Evolutionary conservation across 2,329 filamentous ascomycete species (phyloP), one percentile per base, ranked within the genome.

Genomic region (Diaporthe australafricana): DNA sequence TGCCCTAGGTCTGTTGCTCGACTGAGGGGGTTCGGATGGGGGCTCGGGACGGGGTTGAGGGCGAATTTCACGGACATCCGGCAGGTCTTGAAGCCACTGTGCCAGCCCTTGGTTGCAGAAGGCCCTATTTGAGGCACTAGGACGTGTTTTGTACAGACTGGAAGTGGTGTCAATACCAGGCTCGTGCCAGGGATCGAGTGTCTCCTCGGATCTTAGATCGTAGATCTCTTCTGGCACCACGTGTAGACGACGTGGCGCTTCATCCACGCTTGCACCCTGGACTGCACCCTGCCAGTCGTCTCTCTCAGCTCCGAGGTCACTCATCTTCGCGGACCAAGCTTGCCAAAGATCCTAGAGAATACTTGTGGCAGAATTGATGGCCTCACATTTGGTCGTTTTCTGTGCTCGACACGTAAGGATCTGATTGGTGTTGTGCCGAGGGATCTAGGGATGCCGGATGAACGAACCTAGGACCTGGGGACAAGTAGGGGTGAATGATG

Each of bases 201-300:
- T n/a, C 35, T 25, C 35, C 65, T 30, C 48, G 55, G 30, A 69
- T 0, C n/a, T 47, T 14, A 52, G 27, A 8, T 69, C 27, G 16
- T 63, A 40, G 27, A 72, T 70, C 30, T 56, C 45, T 3, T 70
- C 70, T 25, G 70, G 70, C 12, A 72, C 70, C 56, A n/a, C 35
- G 66, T n/a, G 32, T 22, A 17, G 22, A n/a, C n/a, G n/a, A n/a
- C n/a, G 45, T 2, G n/a, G 27, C 27, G 22, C 42, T n/a, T 35
- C 12, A 35, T 69, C 20, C 3, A 45, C 5, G n/a, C 22, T 22
- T 27, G 20, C 25, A 16, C n/a, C 7, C 3, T 60, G 53, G 32
- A 52, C 14, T 1, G 42, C 55, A 17, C n/a, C 42, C 32, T 42
- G 67, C 45, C 47, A 60, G 16, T 16, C 32, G 27, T 30, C 8